These are phyloP conservation scores for Schizophyllum amplum DNA, from an alignment of 1,284 basidiomycete genomes.

Conservation along the genomic window DNA sequence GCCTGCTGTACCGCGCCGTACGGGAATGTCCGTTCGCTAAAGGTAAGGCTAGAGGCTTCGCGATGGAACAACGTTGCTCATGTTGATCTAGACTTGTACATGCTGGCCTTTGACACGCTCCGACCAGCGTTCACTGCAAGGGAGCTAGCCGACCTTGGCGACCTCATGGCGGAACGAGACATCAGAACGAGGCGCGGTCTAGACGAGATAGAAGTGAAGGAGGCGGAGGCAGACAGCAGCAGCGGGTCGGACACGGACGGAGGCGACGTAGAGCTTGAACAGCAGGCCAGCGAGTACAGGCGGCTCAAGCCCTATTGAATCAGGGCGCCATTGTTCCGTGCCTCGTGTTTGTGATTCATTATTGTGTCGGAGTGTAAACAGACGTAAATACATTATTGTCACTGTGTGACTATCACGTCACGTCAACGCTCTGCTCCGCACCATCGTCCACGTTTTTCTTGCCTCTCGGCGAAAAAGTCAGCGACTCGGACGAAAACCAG, in stretches of 20 bases:
- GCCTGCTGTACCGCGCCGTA: slow-evolving; percentile 72
- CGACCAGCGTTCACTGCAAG: slow-evolving; percentile 55
- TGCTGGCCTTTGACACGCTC: slow-evolving; percentile 76
- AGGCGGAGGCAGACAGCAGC: slow-evolving; percentile 25
- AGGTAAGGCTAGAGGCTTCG: slow-evolving; percentile 34
- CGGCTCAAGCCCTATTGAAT: slow-evolving; percentile 57
- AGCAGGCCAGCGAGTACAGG: slow-evolving; percentile 48
- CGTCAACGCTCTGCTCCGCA: not conserved
- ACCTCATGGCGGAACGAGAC: slow-evolving; percentile 79
- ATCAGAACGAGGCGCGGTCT: slow-evolving; percentile 63
- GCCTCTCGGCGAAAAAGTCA: not conserved
- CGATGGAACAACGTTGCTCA: not conserved
- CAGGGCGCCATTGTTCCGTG: not conserved
- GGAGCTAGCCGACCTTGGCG: slow-evolving; percentile 65
- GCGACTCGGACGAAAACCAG: not conserved
- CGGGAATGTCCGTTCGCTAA: slow-evolving; percentile 77
- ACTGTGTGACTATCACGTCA: not conserved
- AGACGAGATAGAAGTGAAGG: slow-evolving; percentile 50
- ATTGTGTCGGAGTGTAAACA: not conserved
- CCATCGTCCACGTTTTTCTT: slow-evolving; percentile 1
- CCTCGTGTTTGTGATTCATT: not conserved
- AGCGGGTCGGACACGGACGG: slow-evolving; percentile 24
- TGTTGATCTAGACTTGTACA: slow-evolving; percentile 64
- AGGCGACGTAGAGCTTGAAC: slow-evolving; percentile 50
- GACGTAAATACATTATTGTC: not conserved